Evolutionary conservation across 768 basidiomycete genomes (phyloP).

Genomic region (Phylloporus sp.): DNA sequence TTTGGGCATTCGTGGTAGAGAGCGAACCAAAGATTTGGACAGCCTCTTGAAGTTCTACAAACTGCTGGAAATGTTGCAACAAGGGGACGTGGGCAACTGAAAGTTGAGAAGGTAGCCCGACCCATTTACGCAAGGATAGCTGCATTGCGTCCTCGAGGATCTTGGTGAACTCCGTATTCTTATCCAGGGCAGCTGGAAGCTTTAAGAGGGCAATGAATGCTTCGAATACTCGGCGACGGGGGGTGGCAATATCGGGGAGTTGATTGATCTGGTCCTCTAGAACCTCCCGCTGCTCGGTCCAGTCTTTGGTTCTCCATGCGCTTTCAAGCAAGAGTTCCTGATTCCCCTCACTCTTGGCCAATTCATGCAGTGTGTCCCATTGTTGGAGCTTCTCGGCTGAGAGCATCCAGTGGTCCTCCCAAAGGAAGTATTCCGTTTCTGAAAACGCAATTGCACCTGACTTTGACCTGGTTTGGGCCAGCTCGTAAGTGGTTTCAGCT

Average conservation of each 20-base stretch:
- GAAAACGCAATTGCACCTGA: constrained; percentile 82
- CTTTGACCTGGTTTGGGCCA: constrained; percentile 82
- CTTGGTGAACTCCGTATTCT: constrained; percentile 83
- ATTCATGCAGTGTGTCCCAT: constrained; percentile 93
- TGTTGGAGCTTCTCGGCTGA: constrained; percentile 95
- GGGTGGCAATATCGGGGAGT: constrained; percentile 85
- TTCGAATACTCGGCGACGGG: constrained; percentile 96
- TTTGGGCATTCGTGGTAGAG: constrained; percentile 78
- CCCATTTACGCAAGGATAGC: constrained; percentile 93
- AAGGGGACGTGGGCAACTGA: constrained; percentile 93
- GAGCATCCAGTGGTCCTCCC: constrained; percentile 99
- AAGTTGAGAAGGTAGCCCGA: constrained; percentile 77
- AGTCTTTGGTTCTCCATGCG: constrained; percentile 92
- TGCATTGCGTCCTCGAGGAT: constrained; percentile 96
- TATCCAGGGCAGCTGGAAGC: constrained; percentile 73
- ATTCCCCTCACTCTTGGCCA: constrained; percentile 85
- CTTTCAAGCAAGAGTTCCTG: constrained; percentile 91
- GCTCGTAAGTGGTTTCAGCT: constrained; percentile 83
- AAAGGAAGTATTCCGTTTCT: constrained; percentile 93
- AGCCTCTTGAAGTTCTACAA: constrained; percentile 95
- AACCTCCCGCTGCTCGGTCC: constrained; percentile 74
- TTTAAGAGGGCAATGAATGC: constrained; percentile 89
- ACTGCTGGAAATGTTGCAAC: constrained; percentile 97
- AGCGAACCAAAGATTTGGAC: constrained; percentile 91
- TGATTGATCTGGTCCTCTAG: constrained; percentile 79